Evolutionary conservation across 192 early-diverging fungal genomes (phyloP).

Genomic region (Linnemannia zychae): DNA sequence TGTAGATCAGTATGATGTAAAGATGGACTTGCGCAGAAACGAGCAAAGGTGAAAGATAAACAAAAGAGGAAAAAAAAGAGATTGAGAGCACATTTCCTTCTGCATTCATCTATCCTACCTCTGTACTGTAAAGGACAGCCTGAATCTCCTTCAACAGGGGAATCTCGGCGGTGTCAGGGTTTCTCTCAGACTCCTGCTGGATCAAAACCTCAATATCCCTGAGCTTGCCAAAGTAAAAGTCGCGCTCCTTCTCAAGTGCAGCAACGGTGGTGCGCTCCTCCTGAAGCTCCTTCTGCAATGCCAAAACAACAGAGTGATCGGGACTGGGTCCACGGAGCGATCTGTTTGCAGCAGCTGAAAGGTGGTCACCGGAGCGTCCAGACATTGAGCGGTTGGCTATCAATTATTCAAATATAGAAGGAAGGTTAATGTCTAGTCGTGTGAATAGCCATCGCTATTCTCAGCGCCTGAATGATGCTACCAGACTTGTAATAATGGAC

Average conservation of each 20-base stretch:
- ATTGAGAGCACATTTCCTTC: not conserved
- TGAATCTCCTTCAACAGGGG: constrained; percentile 83
- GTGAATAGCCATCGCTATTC: not conserved
- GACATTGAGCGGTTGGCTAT: constrained; percentile 53
- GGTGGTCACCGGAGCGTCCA: constrained; percentile 21
- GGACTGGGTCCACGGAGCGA: constrained; percentile 51
- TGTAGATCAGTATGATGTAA: not conserved
- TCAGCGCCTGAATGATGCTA: not conserved
- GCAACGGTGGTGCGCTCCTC: constrained; percentile 91
- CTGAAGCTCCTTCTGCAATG: constrained; percentile 81
- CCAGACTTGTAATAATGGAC: not conserved
- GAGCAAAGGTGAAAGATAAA: not conserved
- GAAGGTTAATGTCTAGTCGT: not conserved
- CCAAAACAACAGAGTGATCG: constrained; percentile 76
- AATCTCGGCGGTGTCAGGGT: constrained; percentile 63
- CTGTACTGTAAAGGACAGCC: constrained; percentile 92
- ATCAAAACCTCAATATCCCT: constrained; percentile 95
- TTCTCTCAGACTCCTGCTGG: constrained; percentile 79
- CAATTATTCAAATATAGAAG: not conserved
- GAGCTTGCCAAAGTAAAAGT: constrained; percentile 97
- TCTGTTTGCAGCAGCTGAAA: constrained; percentile 38
- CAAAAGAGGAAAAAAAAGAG: constrained; percentile 3
- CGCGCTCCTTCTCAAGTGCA: constrained; percentile 95
- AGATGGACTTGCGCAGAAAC: constrained; percentile 7
- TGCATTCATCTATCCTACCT: constrained; percentile 57